phyloP scores from a whole-genome alignment of 345 rosid species.

The Populus tremula region DNA sequence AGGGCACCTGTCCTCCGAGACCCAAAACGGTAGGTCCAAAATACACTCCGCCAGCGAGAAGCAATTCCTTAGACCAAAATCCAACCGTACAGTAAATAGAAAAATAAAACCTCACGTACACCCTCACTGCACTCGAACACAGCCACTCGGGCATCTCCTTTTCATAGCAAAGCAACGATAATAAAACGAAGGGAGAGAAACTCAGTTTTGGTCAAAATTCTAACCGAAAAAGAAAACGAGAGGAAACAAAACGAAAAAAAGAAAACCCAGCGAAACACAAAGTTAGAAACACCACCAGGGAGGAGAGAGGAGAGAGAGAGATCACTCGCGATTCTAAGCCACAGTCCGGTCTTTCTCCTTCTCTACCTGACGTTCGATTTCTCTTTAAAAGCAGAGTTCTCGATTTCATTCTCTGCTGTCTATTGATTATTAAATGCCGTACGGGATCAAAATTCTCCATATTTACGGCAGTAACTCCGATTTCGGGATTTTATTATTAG shows the following conservation, averaged over 20 bases:
- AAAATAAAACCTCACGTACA: background rate
- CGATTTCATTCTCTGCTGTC: background rate
- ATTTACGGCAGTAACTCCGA: background rate
- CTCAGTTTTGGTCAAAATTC: background rate
- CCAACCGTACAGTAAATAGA: no score
- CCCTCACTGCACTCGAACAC: background rate
- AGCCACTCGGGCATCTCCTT: background rate
- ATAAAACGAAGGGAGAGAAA: background rate
- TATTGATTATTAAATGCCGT: background rate
- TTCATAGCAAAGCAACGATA: background rate
- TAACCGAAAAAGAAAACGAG: background rate
- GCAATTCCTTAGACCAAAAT: no score
- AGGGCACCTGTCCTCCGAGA: background rate
- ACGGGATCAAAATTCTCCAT: background rate
- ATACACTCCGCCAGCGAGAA: background rate
- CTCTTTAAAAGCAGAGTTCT: background rate
- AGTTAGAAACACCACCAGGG: background rate
- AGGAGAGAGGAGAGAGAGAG: background rate
- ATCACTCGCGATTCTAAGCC: constrained; percentile 6
- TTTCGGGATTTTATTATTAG: constrained; percentile 11
- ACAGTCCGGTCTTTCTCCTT: background rate
- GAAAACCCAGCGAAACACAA: background rate
- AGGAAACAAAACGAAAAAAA: background rate
- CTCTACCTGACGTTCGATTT: background rate
- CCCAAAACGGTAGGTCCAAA: background rate